Conservation (phyloP, 768 basidiomycete genomes). For the Pleurotus tuoliensis region DNA sequence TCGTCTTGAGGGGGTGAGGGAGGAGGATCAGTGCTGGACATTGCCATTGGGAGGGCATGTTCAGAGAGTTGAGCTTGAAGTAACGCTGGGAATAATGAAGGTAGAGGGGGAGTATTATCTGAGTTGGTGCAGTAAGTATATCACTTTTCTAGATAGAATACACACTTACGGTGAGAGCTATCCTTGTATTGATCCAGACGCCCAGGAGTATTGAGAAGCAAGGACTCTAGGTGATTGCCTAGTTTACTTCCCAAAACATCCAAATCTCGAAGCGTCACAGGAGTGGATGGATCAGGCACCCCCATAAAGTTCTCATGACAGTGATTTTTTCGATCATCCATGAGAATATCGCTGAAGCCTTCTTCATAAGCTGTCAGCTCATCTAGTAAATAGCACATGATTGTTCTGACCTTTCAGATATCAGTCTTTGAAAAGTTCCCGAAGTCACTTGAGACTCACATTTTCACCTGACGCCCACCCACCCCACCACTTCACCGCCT, state of each 20-base stretch:
- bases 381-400: constrained; percentile 26
- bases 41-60: neutral
- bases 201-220: neutral
- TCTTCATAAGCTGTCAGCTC: constrained; percentile 25
- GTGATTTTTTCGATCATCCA: constrained; percentile 12
- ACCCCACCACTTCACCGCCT: constrained; percentile 25
- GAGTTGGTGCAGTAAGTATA: neutral
- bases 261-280: constrained; percentile 9
- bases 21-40: neutral
- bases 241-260: neutral
- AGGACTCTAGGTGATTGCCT: neutral
- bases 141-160: neutral
- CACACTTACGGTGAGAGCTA: neutral
- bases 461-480: constrained; percentile 22
- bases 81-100: neutral
- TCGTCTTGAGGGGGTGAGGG: neutral
- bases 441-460: constrained; percentile 1
- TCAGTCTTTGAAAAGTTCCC: neutral
- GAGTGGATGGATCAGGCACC: constrained; percentile 3
- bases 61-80: neutral
- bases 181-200: neutral
- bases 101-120: neutral
- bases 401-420: constrained; percentile 14
- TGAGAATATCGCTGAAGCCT: constrained; percentile 19
- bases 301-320: constrained; percentile 22